A percentile compares a stretch with the other conserved stretches of the same genome.
phyloP scores from a whole-genome alignment of 108 stramenopile species.

The Asterionellopsis glacialis region DNA sequence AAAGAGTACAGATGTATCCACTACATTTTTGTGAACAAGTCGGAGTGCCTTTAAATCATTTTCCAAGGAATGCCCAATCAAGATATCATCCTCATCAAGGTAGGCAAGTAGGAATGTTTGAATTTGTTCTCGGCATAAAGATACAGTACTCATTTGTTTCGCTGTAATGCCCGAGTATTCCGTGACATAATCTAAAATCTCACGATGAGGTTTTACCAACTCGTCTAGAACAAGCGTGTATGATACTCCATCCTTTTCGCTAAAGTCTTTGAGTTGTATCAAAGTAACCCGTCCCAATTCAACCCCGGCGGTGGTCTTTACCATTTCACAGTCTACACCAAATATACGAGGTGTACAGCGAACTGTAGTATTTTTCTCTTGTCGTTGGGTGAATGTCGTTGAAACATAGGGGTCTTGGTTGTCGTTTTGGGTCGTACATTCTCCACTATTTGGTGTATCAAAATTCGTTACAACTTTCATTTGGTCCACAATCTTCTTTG shows the following conservation, averaged over 20 bases:
- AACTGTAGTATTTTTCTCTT: not conserved
- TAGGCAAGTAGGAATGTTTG: slow-evolving; percentile 61
- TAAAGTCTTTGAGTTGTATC: slow-evolving; percentile 36
- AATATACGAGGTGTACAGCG: slow-evolving; percentile 37
- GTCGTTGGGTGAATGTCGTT: slow-evolving; percentile 5
- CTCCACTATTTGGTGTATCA: not conserved
- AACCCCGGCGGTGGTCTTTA: slow-evolving; percentile 52
- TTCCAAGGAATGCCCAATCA: slow-evolving; percentile 91
- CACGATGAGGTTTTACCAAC: slow-evolving; percentile 68
- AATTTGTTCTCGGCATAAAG: slow-evolving; percentile 61
- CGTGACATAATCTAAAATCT: slow-evolving; percentile 66
- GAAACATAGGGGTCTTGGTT: slow-evolving; percentile 14
- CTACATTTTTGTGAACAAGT: slow-evolving; percentile 61
- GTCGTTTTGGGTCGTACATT: not conserved
- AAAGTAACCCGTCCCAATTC: slow-evolving; percentile 87
- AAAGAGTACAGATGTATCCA: slow-evolving; percentile 87
- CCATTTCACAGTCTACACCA: slow-evolving; percentile 95
- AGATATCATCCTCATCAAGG: slow-evolving; percentile 61
- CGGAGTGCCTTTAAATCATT: slow-evolving; percentile 82
- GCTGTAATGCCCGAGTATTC: slow-evolving; percentile 72
- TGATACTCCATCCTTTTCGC: slow-evolving; percentile 18
- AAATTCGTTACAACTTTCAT: slow-evolving; percentile 5
- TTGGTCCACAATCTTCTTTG: slow-evolving; percentile 8
- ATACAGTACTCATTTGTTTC: slow-evolving; percentile 42
- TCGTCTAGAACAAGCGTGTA: slow-evolving; percentile 62